A percentile compares a stretch with the other conserved stretches of the same genome.
Conservation (phyloP, 2,329 filamentous ascomycete genomes). For the Microdochium bolleyi region DNA sequence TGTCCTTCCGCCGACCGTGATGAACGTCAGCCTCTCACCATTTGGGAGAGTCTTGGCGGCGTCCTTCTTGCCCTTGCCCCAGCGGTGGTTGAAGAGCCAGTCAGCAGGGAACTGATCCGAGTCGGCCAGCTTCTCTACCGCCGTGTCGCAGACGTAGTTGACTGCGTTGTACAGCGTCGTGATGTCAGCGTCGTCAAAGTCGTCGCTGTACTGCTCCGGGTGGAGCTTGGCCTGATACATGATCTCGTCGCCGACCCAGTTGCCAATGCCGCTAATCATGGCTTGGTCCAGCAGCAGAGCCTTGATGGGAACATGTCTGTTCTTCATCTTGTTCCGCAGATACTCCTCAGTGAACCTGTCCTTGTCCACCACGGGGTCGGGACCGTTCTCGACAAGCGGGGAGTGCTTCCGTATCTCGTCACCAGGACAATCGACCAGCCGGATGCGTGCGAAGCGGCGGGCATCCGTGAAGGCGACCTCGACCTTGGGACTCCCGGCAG, state of each 20-base stretch:
- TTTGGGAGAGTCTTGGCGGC: conserved; percentile 62
- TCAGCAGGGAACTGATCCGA: conserved; percentile 76
- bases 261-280: conserved; percentile 86
- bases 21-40: conserved; percentile 75
- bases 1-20: conserved; percentile 86
- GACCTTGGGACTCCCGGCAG: conserved; percentile 42
- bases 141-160: conserved; percentile 70
- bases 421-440: conserved; percentile 74
- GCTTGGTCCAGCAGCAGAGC: conserved; percentile 81
- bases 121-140: conserved; percentile 72
- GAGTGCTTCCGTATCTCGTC: conserved; percentile 66
- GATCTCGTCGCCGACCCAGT: conserved; percentile 95
- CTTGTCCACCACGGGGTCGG: conserved; percentile 81
- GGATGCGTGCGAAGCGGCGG: conserved; percentile 69
- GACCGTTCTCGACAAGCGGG: conserved; percentile 85
- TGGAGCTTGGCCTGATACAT: conserved; percentile 84
- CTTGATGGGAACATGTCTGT: conserved; percentile 81
- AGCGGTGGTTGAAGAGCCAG: conserved; percentile 84
- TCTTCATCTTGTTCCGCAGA: conserved; percentile 60
- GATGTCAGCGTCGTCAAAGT: conserved; percentile 65
- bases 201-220: conserved; percentile 87
- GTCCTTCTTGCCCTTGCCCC: conserved; percentile 80
- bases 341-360: conserved; percentile 71
- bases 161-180: conserved; percentile 64
- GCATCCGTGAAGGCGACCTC: conserved; percentile 78